Percentiles rank a stretch among this genome's conserved stretches.
These are phyloP conservation scores for Pythium aristosporum DNA, from an alignment of 352 stramenopile species.

Conservation along the genomic window DNA sequence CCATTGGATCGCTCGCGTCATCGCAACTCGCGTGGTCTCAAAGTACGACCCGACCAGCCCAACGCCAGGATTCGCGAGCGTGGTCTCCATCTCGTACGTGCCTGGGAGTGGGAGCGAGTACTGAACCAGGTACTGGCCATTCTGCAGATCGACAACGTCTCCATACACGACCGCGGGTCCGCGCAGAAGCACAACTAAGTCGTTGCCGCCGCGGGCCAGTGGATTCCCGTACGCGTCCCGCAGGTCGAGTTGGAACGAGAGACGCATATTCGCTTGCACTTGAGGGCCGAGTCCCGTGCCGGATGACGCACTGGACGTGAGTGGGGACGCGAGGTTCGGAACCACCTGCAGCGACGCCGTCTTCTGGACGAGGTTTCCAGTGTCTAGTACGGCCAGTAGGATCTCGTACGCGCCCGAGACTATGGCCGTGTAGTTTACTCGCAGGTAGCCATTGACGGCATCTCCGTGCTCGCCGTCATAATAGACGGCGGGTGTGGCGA, in stretches of 20 bases:
- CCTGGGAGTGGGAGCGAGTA: slow-evolving; percentile 16
- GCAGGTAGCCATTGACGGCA: slow-evolving; percentile 4
- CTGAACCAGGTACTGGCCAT: slow-evolving; percentile 21
- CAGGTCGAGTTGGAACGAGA: slow-evolving; percentile 12
- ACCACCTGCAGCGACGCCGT: slow-evolving; percentile 12
- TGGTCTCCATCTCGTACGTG: slow-evolving; percentile 18
- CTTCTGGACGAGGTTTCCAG: slow-evolving; percentile 10
- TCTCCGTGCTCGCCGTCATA: not conserved
- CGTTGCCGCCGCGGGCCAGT: slow-evolving; percentile 17
- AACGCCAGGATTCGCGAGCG: slow-evolving; percentile 23
- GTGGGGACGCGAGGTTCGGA: slow-evolving; percentile 20
- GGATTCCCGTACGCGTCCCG: slow-evolving; percentile 23
- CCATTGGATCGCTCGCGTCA: slow-evolving; percentile 6
- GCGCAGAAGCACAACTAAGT: slow-evolving; percentile 14
- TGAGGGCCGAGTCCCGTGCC: slow-evolving; percentile 23
- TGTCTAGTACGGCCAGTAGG: slow-evolving; percentile 13
- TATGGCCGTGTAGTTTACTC: slow-evolving; percentile 15
- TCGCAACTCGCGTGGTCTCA: slow-evolving; percentile 18
- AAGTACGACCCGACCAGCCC: slow-evolving; percentile 27
- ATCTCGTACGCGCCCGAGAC: slow-evolving; percentile 15
- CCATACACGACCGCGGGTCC: slow-evolving; percentile 12
- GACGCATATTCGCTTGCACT: not conserved
- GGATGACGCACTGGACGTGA: slow-evolving; percentile 16
- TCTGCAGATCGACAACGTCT: slow-evolving; percentile 19
- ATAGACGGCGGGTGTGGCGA: not conserved